A percentile compares a stretch with the other conserved stretches of the same genome.
These are phyloP conservation scores for Dipodascus albidus DNA, from an alignment of 805 yeast species.

Conservation along the genomic window DNA sequence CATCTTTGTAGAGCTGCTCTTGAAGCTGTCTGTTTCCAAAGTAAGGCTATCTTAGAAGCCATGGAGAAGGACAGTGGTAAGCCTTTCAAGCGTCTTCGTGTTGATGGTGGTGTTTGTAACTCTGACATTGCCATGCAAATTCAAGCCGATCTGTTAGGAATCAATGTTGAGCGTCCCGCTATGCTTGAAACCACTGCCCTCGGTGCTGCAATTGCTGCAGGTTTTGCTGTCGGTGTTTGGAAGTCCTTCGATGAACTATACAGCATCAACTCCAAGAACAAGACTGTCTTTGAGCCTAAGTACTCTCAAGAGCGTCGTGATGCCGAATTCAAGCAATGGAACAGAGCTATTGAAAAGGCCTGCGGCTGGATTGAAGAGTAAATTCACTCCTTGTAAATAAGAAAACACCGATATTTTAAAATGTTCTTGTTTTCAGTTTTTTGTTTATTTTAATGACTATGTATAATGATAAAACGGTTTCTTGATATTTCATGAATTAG, in stretches of 20 bases:
- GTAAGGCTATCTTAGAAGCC: slow-evolving; percentile 78
- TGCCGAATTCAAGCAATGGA: slow-evolving; percentile 66
- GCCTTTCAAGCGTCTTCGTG: slow-evolving; percentile 35
- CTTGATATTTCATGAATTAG: no score
- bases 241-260: slow-evolving; percentile 57
- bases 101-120: slow-evolving; percentile 93
- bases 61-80: slow-evolving; percentile 80
- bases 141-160: slow-evolving; percentile 86
- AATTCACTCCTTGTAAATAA: slow-evolving; percentile 2
- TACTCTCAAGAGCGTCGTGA: slow-evolving; percentile 51
- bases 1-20: slow-evolving; percentile 92
- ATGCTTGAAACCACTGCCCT: slow-evolving; percentile 88
- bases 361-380: slow-evolving; percentile 54
- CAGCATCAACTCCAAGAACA: slow-evolving; percentile 18
- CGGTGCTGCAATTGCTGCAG: slow-evolving; percentile 96
- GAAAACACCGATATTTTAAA: background rate
- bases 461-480: background rate
- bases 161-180: slow-evolving; percentile 68
- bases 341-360: slow-evolving; percentile 70
- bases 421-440: background rate
- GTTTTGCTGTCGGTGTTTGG: slow-evolving; percentile 67
- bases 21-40: slow-evolving; percentile 92
- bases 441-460: background rate
- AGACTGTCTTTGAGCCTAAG: slow-evolving; percentile 17
- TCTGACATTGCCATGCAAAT: slow-evolving; percentile 88